Base-by-base conservation (phyloP, 805 yeast species). In the Nematodospora valgi region DNA sequence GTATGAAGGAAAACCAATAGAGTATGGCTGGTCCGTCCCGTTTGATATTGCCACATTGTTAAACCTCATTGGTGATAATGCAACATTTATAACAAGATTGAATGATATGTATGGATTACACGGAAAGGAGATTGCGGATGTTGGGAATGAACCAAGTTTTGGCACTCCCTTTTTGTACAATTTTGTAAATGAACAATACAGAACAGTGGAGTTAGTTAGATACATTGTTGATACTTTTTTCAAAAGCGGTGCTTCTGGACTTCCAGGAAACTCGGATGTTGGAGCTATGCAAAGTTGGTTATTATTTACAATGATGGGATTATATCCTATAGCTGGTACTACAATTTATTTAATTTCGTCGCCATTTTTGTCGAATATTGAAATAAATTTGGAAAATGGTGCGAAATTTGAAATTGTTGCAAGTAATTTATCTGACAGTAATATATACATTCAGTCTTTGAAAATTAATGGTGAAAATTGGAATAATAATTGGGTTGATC, bases 261-360 rank as follows among this genome's bases (percentile, higher is more conserved):
- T 62, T 16, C 66, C 68, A 5, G 66, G 66, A 1, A 60, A 61
- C 35, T 57, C 65, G 1, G 67, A 61, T 38, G 62, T 59, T 8
- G 67, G 67, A 5, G 62, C 68, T 9, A 60, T 62, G 64, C 65
- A 59, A 36, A 49, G 59, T 3, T 62, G 64, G 64, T 34, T 58
- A 11, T 51, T 59, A 34, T 60, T 59, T 46, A 58, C 49, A 4
- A 32, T 61, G 30, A 39, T 56, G 27, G 68, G 68, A 2, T 26
- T 62, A 7, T 61, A 60, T 33, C 68, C 67, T 5, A 50, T 59
- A 14, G 43, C 67, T 5, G 65, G 64, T 1, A 59, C 66, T 3
- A 52, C 62, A 8, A 51, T 60, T 1, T 62, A 61, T 37, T 45
- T 62, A 13, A 30, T 61, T 6, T 38, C 57, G 4, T 43, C 62